Evolutionary conservation across 129 eudicot species (phyloP).

Genomic region (Arctium minus): DNA sequence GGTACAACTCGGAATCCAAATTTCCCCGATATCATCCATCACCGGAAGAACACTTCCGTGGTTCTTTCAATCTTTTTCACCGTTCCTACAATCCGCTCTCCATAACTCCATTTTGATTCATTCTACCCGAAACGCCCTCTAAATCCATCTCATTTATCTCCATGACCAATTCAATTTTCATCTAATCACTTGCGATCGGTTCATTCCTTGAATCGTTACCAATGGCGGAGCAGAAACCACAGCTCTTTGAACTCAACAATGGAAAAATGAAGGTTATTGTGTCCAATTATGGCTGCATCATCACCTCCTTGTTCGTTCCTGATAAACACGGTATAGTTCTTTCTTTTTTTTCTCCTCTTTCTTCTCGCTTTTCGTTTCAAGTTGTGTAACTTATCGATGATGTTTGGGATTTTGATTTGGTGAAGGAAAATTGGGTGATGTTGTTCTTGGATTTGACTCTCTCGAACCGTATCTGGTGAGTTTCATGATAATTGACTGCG

Average conservation of each 20-base stretch:
- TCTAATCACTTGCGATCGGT: neutral
- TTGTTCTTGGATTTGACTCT: conserved; percentile 96
- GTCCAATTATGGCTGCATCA: conserved; percentile 86
- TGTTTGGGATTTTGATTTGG: conserved; percentile 1
- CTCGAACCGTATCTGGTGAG: conserved; percentile 80
- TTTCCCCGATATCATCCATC: neutral
- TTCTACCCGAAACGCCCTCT: neutral
- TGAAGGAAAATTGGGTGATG: conserved; percentile 88
- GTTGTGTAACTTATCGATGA: neutral
- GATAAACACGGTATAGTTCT: conserved; percentile 61
- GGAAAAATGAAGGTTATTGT: conserved; percentile 67
- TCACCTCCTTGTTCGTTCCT: conserved; percentile 78
- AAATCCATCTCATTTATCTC: neutral
- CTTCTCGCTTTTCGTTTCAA: neutral
- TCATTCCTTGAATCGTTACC: neutral
- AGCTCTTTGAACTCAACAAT: conserved; percentile 83
- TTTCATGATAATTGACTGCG: neutral
- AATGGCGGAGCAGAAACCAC: conserved; percentile 65
- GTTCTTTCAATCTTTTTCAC: too few relatives aligned
- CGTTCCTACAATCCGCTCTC: neutral
- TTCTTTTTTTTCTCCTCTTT: too few relatives aligned
- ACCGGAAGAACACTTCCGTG: too few relatives aligned
- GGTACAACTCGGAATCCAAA: too few relatives aligned
- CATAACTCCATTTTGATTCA: neutral
- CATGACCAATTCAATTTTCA: neutral